Percentiles rank a stretch among this genome's conserved stretches.
Evolutionary conservation across 306 rosid genomes (phyloP).

Genomic region (Lathyrus aphaca): DNA sequence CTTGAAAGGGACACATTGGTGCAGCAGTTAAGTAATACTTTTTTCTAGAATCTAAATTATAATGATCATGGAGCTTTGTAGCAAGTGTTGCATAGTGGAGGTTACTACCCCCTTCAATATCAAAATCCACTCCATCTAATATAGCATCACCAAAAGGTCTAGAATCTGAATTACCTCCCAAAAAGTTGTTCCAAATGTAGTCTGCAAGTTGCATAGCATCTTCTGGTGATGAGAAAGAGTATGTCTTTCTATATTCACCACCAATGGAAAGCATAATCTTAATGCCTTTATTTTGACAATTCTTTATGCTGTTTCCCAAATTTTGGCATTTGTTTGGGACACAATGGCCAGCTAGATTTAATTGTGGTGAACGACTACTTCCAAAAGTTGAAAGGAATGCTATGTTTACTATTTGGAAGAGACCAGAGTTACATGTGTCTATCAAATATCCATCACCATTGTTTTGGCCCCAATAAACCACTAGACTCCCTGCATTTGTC

Average conservation of each 20-base stretch:
- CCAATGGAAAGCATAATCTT: conserved; percentile 62
- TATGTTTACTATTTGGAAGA: conserved; percentile 29
- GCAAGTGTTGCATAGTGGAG: conserved; percentile 36
- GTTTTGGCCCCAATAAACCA: conserved; percentile 30
- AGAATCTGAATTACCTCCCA: conserved; percentile 49
- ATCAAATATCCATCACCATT: neutral
- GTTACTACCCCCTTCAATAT: conserved; percentile 46
- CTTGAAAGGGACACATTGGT: conserved; percentile 57
- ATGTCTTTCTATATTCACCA: conserved; percentile 40
- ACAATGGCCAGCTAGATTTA: conserved; percentile 53
- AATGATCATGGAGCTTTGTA: conserved; percentile 33
- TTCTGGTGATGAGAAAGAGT: conserved; percentile 48
- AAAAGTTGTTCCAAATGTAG: conserved; percentile 54
- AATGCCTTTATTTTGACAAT: conserved; percentile 50
- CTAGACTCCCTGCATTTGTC: conserved; percentile 18
- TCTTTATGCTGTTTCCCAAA: conserved; percentile 18
- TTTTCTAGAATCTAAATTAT: conserved; percentile 13
- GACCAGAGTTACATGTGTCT: conserved; percentile 18
- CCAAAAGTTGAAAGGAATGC: conserved; percentile 40
- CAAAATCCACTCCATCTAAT: conserved; percentile 63
- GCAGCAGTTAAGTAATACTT: conserved; percentile 52
- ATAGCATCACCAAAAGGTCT: conserved; percentile 57
- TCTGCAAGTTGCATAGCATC: conserved; percentile 48
- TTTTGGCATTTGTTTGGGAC: conserved; percentile 30
- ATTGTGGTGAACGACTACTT: conserved; percentile 11